Base-by-base conservation (phyloP, 2,329 filamentous ascomycete genomes). In the Metarhizium guizhouense region DNA sequence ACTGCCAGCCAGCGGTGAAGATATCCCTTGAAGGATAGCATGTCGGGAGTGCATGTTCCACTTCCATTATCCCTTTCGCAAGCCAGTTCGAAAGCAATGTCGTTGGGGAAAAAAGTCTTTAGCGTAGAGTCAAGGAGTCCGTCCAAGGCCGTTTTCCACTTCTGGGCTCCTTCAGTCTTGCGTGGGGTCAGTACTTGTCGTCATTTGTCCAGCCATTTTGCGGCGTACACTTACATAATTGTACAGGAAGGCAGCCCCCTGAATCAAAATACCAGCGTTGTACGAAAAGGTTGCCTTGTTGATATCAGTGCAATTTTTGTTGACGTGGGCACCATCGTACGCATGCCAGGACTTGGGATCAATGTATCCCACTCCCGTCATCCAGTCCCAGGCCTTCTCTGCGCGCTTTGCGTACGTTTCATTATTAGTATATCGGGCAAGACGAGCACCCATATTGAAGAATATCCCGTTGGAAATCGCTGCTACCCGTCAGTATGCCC, bases 1-100 rank as follows among this genome's bases (percentile, higher is more conserved):
- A 79, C 75, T 4, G 81, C 76, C 61, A 90, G 73, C 83, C 85
- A 88, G 45, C 84, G 79, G 61, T 83, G 77, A 18, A 88, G 74
- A 56, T 85, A 84, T 43, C 85, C 86, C 70, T 89, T 89, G 79
- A 87, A 91, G 2, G 82, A 82, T 57, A 82, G 70, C 76, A 90
- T 87, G 63, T 93, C 89, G 51, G 80, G 76, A 56, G 85, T 85
- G 74, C 89, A 93, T 20, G 72, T 77, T 25, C 65, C 70, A 3
- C 76, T 71, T 32, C 67, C 62, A 36, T 63, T 62, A 60, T 89
- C 86, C 38, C 65, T 63, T 61, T 90, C 87, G 71, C 88, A 93
- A 13, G 83, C 75, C 3, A 81, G 70, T 68, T 93, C 88, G 55
- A 74, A 82, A 62, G 87, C 83, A 60, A 86, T 75, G 47, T 77